phyloP scores from a whole-genome alignment of 106 monocot species.

The Vanilla planifolia region DNA sequence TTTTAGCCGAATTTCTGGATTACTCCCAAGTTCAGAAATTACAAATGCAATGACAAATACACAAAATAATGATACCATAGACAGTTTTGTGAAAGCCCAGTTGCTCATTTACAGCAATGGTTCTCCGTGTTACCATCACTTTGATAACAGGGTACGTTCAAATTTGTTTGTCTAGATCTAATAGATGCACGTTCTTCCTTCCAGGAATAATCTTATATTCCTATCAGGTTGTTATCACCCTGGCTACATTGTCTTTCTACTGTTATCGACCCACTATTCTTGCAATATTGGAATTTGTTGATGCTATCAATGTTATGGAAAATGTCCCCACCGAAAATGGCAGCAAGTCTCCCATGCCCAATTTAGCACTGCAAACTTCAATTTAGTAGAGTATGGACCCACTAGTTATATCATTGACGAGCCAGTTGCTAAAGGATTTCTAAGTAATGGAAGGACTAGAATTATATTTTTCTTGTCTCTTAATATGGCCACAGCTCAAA shows the following conservation, averaged over 20 bases:
- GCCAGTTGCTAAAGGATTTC: constrained; percentile 52
- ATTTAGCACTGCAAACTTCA: not conserved
- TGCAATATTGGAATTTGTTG: constrained; percentile 76
- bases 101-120: constrained; percentile 62
- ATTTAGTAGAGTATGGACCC: constrained; percentile 11
- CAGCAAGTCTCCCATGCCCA: constrained; percentile 12
- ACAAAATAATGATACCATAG: constrained; percentile 33
- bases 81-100: constrained; percentile 95
- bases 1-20: constrained; percentile 68
- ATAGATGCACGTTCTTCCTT: not conserved
- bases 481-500: constrained; percentile 78
- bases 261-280: constrained; percentile 93
- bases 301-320: constrained; percentile 64
- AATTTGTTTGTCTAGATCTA: too few relatives aligned
- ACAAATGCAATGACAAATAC: constrained; percentile 17
- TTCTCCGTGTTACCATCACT: constrained; percentile 63
- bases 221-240: constrained; percentile 61
- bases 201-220: not conserved
- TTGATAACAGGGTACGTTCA: constrained; percentile 72
- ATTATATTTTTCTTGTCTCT: constrained; percentile 67
- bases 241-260: constrained; percentile 85
- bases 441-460: constrained; percentile 78
- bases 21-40: constrained; percentile 57
- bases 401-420: constrained; percentile 23
- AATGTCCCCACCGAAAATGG: constrained; percentile 2